Conservation (phyloP, 2,329 filamentous ascomycete genomes). For the Albifimbria verrucaria region DNA sequence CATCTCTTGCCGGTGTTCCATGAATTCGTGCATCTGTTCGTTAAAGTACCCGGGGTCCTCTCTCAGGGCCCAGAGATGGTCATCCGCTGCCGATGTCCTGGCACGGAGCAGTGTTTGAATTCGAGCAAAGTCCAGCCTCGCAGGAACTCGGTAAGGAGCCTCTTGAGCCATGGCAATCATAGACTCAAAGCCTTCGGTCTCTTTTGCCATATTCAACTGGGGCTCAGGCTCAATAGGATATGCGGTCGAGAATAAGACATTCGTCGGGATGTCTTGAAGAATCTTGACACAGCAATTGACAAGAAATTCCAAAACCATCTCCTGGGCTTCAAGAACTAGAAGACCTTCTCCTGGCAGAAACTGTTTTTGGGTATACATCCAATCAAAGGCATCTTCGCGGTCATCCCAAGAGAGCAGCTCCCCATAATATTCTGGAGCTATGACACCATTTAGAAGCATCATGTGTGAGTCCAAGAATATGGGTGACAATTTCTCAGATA, state of each 20-base stretch:
- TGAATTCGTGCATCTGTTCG: slow-evolving; percentile 35
- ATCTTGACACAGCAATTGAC: slow-evolving; percentile 42
- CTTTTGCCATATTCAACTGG: slow-evolving; percentile 20
- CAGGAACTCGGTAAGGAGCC: slow-evolving; percentile 50
- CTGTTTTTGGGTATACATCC: slow-evolving; percentile 29
- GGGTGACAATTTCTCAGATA: slow-evolving; percentile 18
- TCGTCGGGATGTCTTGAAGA: slow-evolving; percentile 45
- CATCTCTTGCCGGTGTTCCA: slow-evolving; percentile 44
- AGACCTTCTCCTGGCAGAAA: slow-evolving; percentile 45
- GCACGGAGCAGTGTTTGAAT: slow-evolving; percentile 42
- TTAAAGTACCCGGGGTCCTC: slow-evolving; percentile 59
- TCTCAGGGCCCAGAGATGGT: slow-evolving; percentile 52
- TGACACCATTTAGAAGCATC: slow-evolving; percentile 31
- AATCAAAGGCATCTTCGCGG: slow-evolving; percentile 32
- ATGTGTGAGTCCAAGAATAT: slow-evolving; percentile 25
- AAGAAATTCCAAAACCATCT: slow-evolving; percentile 45
- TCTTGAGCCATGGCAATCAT: slow-evolving; percentile 41
- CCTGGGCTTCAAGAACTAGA: slow-evolving; percentile 47
- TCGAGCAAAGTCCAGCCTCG: slow-evolving; percentile 39
- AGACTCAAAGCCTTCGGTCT: slow-evolving; percentile 30
- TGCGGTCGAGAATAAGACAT: slow-evolving; percentile 21
- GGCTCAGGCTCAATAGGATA: slow-evolving; percentile 36
- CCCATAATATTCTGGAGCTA: slow-evolving; percentile 29
- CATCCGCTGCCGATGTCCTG: slow-evolving; percentile 38
- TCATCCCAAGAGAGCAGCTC: slow-evolving; percentile 29